These are phyloP conservation scores for Dactylella cylindrospora DNA, from an alignment of 2,329 filamentous ascomycete genomes.

Conservation along the genomic window DNA sequence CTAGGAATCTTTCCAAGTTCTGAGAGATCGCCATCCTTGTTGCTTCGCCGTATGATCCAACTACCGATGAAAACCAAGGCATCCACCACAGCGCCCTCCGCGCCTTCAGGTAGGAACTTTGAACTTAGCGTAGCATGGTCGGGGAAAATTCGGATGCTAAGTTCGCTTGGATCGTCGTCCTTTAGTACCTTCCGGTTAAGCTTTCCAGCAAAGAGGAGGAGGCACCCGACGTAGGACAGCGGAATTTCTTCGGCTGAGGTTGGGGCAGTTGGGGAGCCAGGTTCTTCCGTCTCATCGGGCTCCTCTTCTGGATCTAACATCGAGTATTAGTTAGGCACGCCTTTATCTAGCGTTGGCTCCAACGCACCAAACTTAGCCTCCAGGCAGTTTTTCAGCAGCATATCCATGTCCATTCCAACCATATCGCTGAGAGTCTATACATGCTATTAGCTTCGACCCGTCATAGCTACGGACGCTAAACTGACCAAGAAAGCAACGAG, in stretches of 20 bases:
- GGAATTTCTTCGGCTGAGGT: slow-evolving; percentile 48
- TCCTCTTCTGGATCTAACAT: slow-evolving; percentile 7
- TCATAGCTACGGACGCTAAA: not conserved
- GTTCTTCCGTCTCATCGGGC: slow-evolving; percentile 13
- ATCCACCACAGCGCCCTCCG: slow-evolving; percentile 48
- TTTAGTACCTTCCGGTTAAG: slow-evolving; percentile 39
- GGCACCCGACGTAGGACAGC: slow-evolving; percentile 48
- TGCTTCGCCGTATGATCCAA: slow-evolving; percentile 44
- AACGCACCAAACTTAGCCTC: slow-evolving; percentile 23
- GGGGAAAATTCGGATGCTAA: slow-evolving; percentile 46
- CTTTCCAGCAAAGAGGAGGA: slow-evolving; percentile 48
- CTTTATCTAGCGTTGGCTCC: not conserved
- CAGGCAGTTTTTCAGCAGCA: slow-evolving; percentile 26
- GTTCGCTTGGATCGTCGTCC: slow-evolving; percentile 14
- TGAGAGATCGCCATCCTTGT: slow-evolving; percentile 44
- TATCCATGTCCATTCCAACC: slow-evolving; percentile 35
- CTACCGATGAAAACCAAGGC: slow-evolving; percentile 49
- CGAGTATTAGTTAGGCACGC: not conserved
- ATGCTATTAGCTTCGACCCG: not conserved
- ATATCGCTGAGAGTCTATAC: slow-evolving; percentile 22
- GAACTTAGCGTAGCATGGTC: slow-evolving; percentile 46
- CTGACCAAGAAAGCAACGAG: slow-evolving; percentile 33
- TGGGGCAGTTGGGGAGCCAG: slow-evolving; percentile 41
- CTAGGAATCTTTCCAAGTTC: slow-evolving; percentile 24
- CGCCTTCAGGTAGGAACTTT: slow-evolving; percentile 45